phyloP scores from a whole-genome alignment of 495 filamentous ascomycete species.

The Choiromyces venosus region DNA sequence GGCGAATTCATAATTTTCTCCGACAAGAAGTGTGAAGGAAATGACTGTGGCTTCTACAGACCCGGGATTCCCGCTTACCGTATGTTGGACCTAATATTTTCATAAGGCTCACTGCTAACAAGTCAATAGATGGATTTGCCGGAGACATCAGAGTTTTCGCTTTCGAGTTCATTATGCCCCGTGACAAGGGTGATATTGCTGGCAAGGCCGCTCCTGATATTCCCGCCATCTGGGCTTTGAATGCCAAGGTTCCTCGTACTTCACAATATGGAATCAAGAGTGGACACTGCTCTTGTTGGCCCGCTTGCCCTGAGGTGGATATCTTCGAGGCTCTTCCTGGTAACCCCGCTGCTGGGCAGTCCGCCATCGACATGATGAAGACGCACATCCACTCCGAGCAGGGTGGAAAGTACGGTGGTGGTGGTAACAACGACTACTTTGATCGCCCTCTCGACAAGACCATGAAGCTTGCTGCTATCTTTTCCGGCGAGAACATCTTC shows the following conservation, averaged over 20 bases:
- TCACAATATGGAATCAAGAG: slow-evolving; percentile 52
- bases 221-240: slow-evolving; percentile 66
- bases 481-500: slow-evolving; percentile 42
- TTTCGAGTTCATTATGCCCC: slow-evolving; percentile 64
- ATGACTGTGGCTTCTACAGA: slow-evolving; percentile 54
- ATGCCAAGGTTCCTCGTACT: slow-evolving; percentile 61
- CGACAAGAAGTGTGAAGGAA: slow-evolving; percentile 51
- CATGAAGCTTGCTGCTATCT: slow-evolving; percentile 58
- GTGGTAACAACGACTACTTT: slow-evolving; percentile 61
- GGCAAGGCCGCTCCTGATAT: slow-evolving; percentile 49
- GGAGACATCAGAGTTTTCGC: slow-evolving; percentile 61
- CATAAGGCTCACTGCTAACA: background rate
- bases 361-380: slow-evolving; percentile 48
- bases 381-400: slow-evolving; percentile 57
- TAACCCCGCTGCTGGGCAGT: slow-evolving; percentile 19
- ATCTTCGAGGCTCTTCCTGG: slow-evolving; percentile 60
- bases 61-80: slow-evolving; percentile 57
- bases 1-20: slow-evolving; percentile 60
- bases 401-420: slow-evolving; percentile 42
- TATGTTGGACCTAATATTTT: slow-evolving; percentile 42
- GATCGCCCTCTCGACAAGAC: slow-evolving; percentile 50
- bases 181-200: slow-evolving; percentile 44
- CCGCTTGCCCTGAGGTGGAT: slow-evolving; percentile 68
- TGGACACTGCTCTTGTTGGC: slow-evolving; percentile 62
- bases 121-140: slow-evolving; percentile 56